A percentile compares a stretch with the other conserved stretches of the same genome.
Conservation (phyloP, 176 grass and related monocot species). For the Bolboschoenus planiculmis region DNA sequence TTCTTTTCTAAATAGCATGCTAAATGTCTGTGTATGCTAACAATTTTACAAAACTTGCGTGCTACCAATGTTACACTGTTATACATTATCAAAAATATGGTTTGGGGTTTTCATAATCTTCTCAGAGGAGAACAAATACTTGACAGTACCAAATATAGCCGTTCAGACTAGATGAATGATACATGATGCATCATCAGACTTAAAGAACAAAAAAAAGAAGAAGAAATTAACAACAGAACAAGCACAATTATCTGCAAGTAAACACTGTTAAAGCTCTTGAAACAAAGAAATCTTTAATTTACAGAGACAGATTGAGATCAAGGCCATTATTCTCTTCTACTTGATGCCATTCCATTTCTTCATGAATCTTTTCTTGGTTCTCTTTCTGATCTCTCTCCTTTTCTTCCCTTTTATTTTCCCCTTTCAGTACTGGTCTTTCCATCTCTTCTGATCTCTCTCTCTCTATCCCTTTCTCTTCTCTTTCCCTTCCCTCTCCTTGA, state of each 20-base stretch:
- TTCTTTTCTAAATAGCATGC: too few species aligned
- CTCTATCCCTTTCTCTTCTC: neutral
- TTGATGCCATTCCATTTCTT: neutral
- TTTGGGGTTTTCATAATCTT: too few species aligned
- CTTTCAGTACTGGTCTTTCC: neutral
- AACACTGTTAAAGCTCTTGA: neutral
- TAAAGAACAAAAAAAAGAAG: neutral
- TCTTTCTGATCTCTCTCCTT: neutral
- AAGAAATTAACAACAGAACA: neutral
- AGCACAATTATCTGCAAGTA: neutral
- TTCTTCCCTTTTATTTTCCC: neutral
- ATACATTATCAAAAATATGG: too few species aligned
- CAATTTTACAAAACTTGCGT: too few species aligned
- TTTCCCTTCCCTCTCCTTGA: neutral
- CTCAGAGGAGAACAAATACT: too few species aligned
- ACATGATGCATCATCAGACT: too few species aligned
- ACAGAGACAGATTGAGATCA: conserved; percentile 16
- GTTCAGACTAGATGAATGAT: too few species aligned
- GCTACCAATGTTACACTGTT: too few species aligned
- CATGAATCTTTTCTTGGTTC: neutral
- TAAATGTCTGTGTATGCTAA: too few species aligned
- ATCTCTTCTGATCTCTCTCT: neutral
- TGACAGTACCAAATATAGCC: too few species aligned
- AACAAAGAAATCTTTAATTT: neutral
- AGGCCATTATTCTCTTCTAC: neutral